Evolutionary conservation across 345 rosid species (phyloP).

Genomic region (Euclidium syriacum): DNA sequence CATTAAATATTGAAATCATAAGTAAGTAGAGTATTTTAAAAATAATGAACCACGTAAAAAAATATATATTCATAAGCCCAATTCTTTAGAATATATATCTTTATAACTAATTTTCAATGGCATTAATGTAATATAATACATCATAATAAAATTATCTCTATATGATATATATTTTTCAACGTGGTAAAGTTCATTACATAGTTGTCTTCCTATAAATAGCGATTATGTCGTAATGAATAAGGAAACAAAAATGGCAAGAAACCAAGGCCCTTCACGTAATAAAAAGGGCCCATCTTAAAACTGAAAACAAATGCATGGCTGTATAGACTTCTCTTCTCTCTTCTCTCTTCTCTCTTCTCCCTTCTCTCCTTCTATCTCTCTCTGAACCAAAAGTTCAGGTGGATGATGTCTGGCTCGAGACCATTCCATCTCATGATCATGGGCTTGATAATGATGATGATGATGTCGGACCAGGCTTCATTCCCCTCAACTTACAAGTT

Average conservation of each 20-base stretch:
- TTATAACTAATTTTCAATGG: too few relatives aligned
- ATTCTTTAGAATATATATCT: too few relatives aligned
- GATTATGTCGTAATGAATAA: background rate
- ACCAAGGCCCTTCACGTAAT: background rate
- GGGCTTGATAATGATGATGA: background rate
- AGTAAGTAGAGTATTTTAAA: too few relatives aligned
- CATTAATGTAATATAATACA: too few relatives aligned
- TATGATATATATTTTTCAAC: background rate
- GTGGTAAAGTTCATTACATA: too few relatives aligned
- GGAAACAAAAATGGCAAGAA: background rate
- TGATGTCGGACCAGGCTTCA: slow-evolving; percentile 98
- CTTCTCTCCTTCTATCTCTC: slow-evolving; percentile 6
- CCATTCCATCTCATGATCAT: slow-evolving; percentile 30
- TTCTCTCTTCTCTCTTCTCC: background rate
- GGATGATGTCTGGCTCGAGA: slow-evolving; percentile 84
- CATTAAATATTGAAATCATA: too few relatives aligned
- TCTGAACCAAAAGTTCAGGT: slow-evolving; percentile 51
- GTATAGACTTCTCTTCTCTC: slow-evolving; percentile 6
- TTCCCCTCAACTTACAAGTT: slow-evolving; percentile 63
- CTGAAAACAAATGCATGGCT: slow-evolving; percentile 34
- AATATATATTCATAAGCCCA: too few relatives aligned
- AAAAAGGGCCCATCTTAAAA: slow-evolving; percentile 23
- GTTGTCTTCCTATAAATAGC: background rate
- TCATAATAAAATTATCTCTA: background rate
- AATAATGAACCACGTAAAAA: too few relatives aligned